A percentile compares a stretch with the other conserved stretches of the same genome.
Conservation (phyloP, 2,329 filamentous ascomycete genomes). For the Penicillium sp. region DNA sequence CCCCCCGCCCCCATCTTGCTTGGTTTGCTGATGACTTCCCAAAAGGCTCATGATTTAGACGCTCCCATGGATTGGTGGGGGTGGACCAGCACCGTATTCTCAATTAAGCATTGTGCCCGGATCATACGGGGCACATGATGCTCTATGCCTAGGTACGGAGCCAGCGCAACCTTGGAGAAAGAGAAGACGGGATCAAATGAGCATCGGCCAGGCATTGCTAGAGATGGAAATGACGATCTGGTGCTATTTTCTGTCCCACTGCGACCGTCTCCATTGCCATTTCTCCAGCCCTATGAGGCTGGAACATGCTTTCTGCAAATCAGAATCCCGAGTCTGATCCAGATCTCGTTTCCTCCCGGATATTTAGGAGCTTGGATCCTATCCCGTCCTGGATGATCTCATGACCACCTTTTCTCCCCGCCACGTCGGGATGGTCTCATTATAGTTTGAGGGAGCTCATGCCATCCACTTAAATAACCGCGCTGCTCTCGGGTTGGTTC, state of each 20-base stretch:
- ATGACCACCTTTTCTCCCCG: neutral
- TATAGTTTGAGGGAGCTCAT: neutral
- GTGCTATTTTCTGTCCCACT: neutral
- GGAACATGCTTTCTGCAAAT: neutral
- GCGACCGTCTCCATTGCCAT: neutral
- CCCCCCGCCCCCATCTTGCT: neutral
- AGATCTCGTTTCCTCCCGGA: neutral
- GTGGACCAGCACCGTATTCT: neutral
- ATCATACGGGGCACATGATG: neutral
- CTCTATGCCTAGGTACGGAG: neutral
- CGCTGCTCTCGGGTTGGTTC: neutral
- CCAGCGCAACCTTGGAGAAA: neutral
- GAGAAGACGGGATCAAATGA: neutral
- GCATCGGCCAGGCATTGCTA: neutral
- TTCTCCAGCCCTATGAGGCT: neutral
- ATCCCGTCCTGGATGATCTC: neutral
- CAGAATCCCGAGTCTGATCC: neutral
- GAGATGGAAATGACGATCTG: neutral
- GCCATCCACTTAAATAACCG: neutral
- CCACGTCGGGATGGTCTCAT: neutral
- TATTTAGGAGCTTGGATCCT: neutral
- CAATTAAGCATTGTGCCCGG: neutral
- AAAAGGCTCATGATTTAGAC: neutral
- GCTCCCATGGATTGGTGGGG: neutral
- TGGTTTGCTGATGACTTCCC: neutral